A percentile compares a stretch with the other conserved stretches of the same genome.
These are phyloP conservation scores for Globisporangium spiculum DNA, from an alignment of 352 stramenopile genomes.

Conservation along the genomic window DNA sequence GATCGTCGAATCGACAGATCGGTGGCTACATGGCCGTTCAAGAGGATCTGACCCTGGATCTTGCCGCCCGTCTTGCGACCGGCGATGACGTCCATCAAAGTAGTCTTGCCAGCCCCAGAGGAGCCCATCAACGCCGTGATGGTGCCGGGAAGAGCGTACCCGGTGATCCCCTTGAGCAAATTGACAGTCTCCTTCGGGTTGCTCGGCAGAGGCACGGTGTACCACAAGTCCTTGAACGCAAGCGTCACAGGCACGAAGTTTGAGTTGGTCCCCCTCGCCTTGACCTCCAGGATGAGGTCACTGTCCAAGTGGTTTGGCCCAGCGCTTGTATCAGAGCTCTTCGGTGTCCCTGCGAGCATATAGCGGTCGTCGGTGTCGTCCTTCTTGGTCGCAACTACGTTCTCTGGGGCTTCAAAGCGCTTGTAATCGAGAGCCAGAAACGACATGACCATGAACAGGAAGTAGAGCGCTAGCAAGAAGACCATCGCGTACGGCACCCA, in stretches of 20 bases:
- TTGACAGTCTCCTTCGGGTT: no score
- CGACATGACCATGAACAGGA: not conserved
- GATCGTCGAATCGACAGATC: not conserved
- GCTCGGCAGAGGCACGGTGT: no score
- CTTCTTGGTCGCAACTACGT: not conserved
- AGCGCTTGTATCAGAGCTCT: conserved; percentile 3
- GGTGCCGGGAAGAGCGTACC: conserved; percentile 20
- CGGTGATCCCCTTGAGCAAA: no score
- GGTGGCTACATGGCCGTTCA: conserved; percentile 47
- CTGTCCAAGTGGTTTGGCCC: conserved; percentile 21
- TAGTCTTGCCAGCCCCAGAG: conserved; percentile 73
- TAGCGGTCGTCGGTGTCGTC: not conserved
- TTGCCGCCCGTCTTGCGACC: conserved; percentile 73
- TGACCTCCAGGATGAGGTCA: no score
- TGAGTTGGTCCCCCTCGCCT: no score
- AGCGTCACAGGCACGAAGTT: no score
- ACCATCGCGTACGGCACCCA: conserved; percentile 13
- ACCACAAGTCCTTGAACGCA: no score
- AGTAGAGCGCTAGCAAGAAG: conserved; percentile 20
- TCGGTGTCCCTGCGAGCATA: not conserved
- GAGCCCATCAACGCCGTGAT: conserved; percentile 39
- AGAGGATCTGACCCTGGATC: conserved; percentile 56
- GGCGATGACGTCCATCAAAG: conserved; percentile 86
- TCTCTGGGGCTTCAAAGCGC: not conserved
- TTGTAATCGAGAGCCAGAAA: not conserved